These are phyloP conservation scores for Blastomyces gilchristii DNA, from an alignment of 2,329 filamentous ascomycete species.

Conservation along the genomic window DNA sequence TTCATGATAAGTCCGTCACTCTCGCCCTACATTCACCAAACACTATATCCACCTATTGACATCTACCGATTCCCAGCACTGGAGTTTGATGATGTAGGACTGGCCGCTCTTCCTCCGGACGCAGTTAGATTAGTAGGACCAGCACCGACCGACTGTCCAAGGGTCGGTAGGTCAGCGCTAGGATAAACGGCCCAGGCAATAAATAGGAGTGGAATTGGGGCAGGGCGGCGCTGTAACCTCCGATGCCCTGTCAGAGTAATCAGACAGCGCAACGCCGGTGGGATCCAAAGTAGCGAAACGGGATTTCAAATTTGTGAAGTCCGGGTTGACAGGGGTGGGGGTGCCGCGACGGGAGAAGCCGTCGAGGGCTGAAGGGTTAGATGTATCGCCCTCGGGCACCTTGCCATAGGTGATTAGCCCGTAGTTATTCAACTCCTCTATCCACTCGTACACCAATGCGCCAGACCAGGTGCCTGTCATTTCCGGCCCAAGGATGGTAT, in stretches of 20 bases:
- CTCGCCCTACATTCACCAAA: background rate
- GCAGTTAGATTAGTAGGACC: background rate
- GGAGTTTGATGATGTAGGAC: background rate
- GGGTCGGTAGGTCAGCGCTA: conserved; percentile 56
- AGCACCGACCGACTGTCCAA: conserved; percentile 45
- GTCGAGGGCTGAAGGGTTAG: conserved; percentile 49
- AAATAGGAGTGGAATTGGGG: conserved; percentile 54
- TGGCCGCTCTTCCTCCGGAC: background rate
- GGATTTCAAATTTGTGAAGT: conserved; percentile 65
- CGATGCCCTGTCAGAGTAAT: conserved; percentile 55
- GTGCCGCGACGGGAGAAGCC: conserved; percentile 62
- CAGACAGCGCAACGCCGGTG: conserved; percentile 53
- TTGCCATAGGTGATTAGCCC: conserved; percentile 66
- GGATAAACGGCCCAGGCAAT: conserved; percentile 65
- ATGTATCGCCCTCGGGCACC: conserved; percentile 43
- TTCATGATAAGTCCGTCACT: background rate
- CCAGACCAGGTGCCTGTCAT: conserved; percentile 66
- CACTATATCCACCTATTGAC: background rate
- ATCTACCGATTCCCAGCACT: background rate
- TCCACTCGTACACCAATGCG: conserved; percentile 83
- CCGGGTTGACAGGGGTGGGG: conserved; percentile 61
- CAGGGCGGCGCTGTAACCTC: conserved; percentile 56
- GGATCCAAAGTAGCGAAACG: conserved; percentile 67
- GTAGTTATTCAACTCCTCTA: conserved; percentile 73
- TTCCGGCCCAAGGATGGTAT: conserved; percentile 61